Conservation (phyloP, 2,329 filamentous ascomycete species). For the Xylariaceae sp. region DNA sequence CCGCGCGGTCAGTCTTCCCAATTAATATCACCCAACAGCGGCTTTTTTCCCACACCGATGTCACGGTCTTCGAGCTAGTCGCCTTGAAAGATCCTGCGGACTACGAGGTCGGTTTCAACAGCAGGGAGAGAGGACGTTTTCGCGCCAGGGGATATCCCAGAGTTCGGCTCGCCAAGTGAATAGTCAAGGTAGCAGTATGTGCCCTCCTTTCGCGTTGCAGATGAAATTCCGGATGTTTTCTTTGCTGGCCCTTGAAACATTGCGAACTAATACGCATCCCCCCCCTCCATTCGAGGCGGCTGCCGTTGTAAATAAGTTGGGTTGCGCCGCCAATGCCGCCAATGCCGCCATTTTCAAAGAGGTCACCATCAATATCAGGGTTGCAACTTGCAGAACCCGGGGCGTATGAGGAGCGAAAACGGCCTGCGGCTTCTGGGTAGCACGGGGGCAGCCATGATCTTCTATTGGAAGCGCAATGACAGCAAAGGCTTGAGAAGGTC, state of each 20-base stretch:
- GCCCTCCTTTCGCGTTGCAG: constrained; percentile 2
- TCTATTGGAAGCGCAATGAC: constrained; percentile 10
- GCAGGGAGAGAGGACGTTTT: not conserved
- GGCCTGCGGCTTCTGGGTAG: constrained; percentile 11
- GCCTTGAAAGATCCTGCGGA: constrained; percentile 2
- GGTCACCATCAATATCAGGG: constrained; percentile 4
- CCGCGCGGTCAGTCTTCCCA: not conserved
- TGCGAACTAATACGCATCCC: constrained; percentile 8
- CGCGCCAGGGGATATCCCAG: constrained; percentile 1
- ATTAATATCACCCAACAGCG: constrained; percentile 3
- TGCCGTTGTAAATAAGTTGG: constrained; percentile 20
- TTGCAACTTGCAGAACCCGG: not conserved
- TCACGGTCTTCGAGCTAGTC: constrained; percentile 6
- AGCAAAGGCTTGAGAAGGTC: constrained; percentile 12
- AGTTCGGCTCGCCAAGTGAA: constrained; percentile 5
- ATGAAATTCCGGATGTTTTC: constrained; percentile 1
- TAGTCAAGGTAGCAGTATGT: constrained; percentile 18
- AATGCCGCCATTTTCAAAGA: constrained; percentile 3
- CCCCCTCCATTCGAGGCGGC: constrained; percentile 18
- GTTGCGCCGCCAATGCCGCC: constrained; percentile 13
- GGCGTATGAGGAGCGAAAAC: constrained; percentile 7
- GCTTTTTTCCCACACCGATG: constrained; percentile 3
- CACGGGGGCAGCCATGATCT: constrained; percentile 2
- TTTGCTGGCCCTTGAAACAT: constrained; percentile 8
- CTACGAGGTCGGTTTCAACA: constrained; percentile 6